Evolutionary conservation across 768 basidiomycete genomes (phyloP).

Genomic region (Rubroboletus satanas): DNA sequence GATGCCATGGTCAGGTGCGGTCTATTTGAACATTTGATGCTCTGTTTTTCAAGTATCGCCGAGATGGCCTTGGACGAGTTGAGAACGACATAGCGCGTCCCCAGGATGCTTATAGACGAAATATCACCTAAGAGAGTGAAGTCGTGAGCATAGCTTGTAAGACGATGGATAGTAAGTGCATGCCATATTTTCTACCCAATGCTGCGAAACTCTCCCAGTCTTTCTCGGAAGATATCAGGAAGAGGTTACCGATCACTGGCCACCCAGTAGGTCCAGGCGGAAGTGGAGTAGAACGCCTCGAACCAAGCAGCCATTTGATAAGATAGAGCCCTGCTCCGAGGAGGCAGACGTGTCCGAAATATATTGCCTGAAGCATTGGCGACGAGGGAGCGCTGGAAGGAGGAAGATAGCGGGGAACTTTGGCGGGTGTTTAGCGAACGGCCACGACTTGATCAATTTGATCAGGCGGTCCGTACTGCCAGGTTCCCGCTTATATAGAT

Average conservation of each 20-base stretch:
- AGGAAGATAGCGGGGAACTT: background rate
- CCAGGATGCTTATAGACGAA: slow-evolving; percentile 31
- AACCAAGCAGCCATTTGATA: background rate
- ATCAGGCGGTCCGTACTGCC: too few relatives aligned
- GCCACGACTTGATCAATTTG: background rate
- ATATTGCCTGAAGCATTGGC: background rate
- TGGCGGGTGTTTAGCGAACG: background rate
- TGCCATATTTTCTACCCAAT: slow-evolving; percentile 53
- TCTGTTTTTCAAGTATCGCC: slow-evolving; percentile 51
- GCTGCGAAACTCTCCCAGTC: slow-evolving; percentile 53
- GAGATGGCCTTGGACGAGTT: slow-evolving; percentile 43
- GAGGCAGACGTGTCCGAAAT: slow-evolving; percentile 5
- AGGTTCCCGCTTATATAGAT: too few relatives aligned
- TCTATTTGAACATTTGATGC: slow-evolving; percentile 46
- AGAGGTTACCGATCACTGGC: slow-evolving; percentile 50
- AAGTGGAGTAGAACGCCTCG: background rate
- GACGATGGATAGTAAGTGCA: slow-evolving; percentile 1
- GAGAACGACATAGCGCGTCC: slow-evolving; percentile 47
- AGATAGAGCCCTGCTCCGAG: slow-evolving; percentile 18
- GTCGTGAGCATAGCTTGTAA: background rate
- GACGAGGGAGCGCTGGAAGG: background rate
- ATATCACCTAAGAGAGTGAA: slow-evolving; percentile 24
- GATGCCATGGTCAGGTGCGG: slow-evolving; percentile 15
- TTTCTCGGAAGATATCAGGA: slow-evolving; percentile 48
- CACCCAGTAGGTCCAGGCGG: slow-evolving; percentile 23